These are phyloP conservation scores for Ceratocystis albifundus DNA, from an alignment of 2,329 filamentous ascomycete species.

Conservation along the genomic window DNA sequence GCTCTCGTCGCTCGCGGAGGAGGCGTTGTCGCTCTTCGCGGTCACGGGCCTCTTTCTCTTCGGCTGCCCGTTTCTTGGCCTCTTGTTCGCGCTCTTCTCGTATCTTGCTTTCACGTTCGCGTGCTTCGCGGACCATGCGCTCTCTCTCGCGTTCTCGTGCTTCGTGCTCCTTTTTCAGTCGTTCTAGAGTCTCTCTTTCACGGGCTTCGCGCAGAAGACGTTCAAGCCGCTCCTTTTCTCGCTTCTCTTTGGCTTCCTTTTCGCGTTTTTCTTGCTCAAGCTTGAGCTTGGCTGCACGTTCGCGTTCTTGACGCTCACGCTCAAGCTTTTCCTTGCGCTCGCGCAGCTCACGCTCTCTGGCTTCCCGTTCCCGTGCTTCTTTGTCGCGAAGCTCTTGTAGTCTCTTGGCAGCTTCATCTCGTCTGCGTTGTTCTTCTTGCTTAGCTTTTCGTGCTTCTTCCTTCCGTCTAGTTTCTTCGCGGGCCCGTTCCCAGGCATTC, in stretches of 20 bases:
- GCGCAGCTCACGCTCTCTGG: constrained; percentile 22
- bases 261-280: constrained; percentile 24
- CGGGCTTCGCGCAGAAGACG: constrained; percentile 21
- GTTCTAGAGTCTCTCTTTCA: constrained; percentile 17
- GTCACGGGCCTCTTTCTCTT: constrained; percentile 7
- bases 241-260: constrained; percentile 26
- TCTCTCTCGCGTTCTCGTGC: constrained; percentile 49
- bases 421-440: constrained; percentile 50
- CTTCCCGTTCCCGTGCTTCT: constrained; percentile 42
- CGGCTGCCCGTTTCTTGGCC: constrained; percentile 5
- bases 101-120: constrained; percentile 16
- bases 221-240: constrained; percentile 28
- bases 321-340: constrained; percentile 23
- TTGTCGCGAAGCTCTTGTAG: constrained; percentile 47
- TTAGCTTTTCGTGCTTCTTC: constrained; percentile 52
- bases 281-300: constrained; percentile 19
- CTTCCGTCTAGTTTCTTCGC: constrained; percentile 52
- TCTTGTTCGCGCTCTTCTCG: constrained; percentile 30
- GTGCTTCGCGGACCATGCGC: constrained; percentile 18
- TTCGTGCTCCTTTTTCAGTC: constrained; percentile 22
- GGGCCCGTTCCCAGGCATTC: constrained; percentile 53
- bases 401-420: constrained; percentile 43
- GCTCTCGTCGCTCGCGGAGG: constrained; percentile 27
- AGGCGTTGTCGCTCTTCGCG: constrained; percentile 8
- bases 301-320: constrained; percentile 20